These are phyloP conservation scores for Sesbania bispinosa DNA, from an alignment of 306 rosid species.

Conservation along the genomic window DNA sequence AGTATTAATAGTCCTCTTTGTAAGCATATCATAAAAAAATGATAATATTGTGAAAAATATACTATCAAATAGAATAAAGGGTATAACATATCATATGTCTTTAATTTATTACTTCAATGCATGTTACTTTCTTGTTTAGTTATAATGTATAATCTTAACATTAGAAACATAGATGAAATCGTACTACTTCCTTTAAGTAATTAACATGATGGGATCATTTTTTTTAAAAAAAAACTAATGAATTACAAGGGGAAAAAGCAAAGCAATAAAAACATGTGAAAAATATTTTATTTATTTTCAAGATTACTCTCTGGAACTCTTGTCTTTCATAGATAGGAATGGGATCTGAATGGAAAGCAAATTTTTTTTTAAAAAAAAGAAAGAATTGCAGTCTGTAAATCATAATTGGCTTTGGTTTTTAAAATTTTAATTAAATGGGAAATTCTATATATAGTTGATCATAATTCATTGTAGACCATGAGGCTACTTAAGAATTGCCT, in stretches of 20 bases:
- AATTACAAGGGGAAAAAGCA: background rate
- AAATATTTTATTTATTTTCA: background rate
- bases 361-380: background rate
- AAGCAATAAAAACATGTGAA: too few relatives aligned
- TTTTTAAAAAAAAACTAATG: background rate
- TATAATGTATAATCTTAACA: too few relatives aligned
- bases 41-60: background rate
- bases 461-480: too few relatives aligned
- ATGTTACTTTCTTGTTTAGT: background rate
- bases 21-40: background rate
- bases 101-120: background rate
- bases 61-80: background rate
- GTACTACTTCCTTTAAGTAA: background rate
- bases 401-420: background rate
- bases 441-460: too few relatives aligned
- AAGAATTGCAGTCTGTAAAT: background rate
- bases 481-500: too few relatives aligned
- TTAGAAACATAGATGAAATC: background rate
- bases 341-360: background rate
- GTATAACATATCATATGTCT: too few relatives aligned
- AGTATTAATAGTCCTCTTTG: too few relatives aligned
- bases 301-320: background rate
- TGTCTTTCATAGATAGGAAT: background rate
- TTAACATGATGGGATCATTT: background rate
- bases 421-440: too few relatives aligned